Conservation (phyloP, 345 rosid species). For the Draba incana region DNA sequence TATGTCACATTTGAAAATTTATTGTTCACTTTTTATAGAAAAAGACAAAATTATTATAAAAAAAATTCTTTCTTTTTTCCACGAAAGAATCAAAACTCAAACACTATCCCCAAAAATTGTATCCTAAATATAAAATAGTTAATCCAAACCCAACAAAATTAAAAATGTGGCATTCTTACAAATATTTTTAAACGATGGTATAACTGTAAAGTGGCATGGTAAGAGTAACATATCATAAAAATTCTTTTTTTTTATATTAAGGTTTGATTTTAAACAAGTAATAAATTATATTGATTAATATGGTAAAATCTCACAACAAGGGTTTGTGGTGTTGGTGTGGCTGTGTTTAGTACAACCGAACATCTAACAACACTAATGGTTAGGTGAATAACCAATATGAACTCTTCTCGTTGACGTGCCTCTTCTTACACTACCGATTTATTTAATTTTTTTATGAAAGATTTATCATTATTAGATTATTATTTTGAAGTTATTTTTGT, state of each 20-base stretch:
- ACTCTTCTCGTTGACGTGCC: constrained; percentile 18
- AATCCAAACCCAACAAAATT: too few species aligned
- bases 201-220: too few species aligned
- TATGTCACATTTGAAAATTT: too few species aligned
- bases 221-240: too few species aligned
- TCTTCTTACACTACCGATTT: constrained; percentile 15
- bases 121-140: too few species aligned
- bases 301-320: constrained; percentile 10
- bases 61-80: too few species aligned
- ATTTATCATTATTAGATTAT: background rate
- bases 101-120: too few species aligned
- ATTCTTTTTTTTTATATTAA: background rate
- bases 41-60: too few species aligned
- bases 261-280: background rate
- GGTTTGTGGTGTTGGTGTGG: constrained; percentile 10
- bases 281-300: background rate
- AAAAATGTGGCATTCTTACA: too few species aligned
- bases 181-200: too few species aligned
- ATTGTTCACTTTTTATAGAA: too few species aligned
- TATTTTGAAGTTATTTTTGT: background rate
- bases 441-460: background rate
- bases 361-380: constrained; percentile 32
- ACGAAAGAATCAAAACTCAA: too few species aligned
- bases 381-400: constrained; percentile 35
- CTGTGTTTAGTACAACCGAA: constrained; percentile 34